A percentile compares a stretch with the other conserved stretches of the same genome.
Evolutionary conservation across 2,329 filamentous ascomycete genomes (phyloP).

Genomic region (Verticillium alfalfae): DNA sequence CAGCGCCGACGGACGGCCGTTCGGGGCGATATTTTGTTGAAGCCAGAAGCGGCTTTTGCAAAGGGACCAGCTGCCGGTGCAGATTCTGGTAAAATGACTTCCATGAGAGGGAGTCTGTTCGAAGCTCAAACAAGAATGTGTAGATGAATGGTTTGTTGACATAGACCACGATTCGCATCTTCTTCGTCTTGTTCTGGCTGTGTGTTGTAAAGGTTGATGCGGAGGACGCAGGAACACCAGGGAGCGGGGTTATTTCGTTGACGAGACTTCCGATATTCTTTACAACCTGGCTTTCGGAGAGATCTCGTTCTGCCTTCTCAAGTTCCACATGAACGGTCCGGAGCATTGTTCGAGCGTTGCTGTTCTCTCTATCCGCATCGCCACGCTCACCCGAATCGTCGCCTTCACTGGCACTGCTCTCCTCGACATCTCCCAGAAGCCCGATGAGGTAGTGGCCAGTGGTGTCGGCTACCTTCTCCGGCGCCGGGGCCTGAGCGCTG

Average conservation of each 20-base stretch:
- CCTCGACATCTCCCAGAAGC: slow-evolving; percentile 46
- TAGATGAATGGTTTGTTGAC: slow-evolving; percentile 72
- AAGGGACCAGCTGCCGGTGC: slow-evolving; percentile 54
- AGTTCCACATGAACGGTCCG: slow-evolving; percentile 65
- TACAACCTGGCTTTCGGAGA: slow-evolving; percentile 33
- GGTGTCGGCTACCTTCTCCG: slow-evolving; percentile 5
- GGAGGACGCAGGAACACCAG: neutral
- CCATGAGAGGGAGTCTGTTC: slow-evolving; percentile 52
- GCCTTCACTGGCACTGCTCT: slow-evolving; percentile 20
- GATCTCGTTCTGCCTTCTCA: slow-evolving; percentile 29
- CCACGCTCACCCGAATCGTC: slow-evolving; percentile 8
- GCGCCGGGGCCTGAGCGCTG: neutral
- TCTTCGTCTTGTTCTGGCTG: slow-evolving; percentile 48
- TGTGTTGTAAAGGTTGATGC: slow-evolving; percentile 33
- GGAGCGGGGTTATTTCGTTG: neutral
- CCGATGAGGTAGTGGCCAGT: slow-evolving; percentile 60
- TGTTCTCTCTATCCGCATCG: slow-evolving; percentile 13
- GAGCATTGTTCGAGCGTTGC: slow-evolving; percentile 53
- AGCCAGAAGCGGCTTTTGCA: slow-evolving; percentile 49
- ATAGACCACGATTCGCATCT: slow-evolving; percentile 66
- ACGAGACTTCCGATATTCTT: slow-evolving; percentile 29
- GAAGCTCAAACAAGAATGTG: slow-evolving; percentile 63
- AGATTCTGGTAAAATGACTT: slow-evolving; percentile 53
- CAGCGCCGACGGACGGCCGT: slow-evolving; percentile 32
- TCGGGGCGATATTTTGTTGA: slow-evolving; percentile 54